These are phyloP conservation scores for Gloeopeniophorella convolvens DNA, from an alignment of 768 basidiomycete genomes.

Conservation along the genomic window DNA sequence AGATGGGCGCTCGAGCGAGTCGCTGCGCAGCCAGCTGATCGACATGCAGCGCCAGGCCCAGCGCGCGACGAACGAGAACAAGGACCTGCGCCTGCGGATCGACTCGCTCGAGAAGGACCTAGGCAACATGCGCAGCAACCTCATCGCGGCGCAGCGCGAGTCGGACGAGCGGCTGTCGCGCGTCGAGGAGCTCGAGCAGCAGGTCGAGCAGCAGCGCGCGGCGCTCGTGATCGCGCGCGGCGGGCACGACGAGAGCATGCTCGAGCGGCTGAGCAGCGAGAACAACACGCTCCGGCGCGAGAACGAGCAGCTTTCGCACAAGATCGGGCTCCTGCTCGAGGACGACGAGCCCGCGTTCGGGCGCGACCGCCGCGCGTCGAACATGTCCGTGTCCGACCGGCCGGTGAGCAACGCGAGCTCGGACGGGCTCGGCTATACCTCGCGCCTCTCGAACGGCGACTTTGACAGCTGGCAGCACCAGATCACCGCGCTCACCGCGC, in stretches of 20 bases:
- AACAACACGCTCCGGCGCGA: conserved; percentile 74
- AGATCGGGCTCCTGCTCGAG: conserved; percentile 83
- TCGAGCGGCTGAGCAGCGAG: conserved; percentile 80
- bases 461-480: conserved; percentile 85
- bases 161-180: conserved; percentile 71
- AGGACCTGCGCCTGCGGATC: conserved; percentile 66
- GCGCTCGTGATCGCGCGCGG: conserved; percentile 69
- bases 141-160: conserved; percentile 68
- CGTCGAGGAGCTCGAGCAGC: conserved; percentile 74
- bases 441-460: conserved; percentile 53
- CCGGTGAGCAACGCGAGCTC: conserved; percentile 75
- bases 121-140: conserved; percentile 58
- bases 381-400: conserved; percentile 43
- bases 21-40: conserved; percentile 60
- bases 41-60: conserved; percentile 76
- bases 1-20: conserved; percentile 47
- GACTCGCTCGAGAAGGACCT: conserved; percentile 72
- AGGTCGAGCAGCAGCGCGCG: conserved; percentile 68
- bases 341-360: conserved; percentile 75
- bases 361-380: conserved; percentile 52
- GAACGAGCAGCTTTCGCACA: conserved; percentile 86
- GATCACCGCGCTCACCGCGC: conserved; percentile 69
- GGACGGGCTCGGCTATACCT: conserved; percentile 68
- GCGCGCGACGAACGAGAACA: conserved; percentile 66
- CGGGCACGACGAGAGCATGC: conserved; percentile 66